Evolutionary conservation across 1,139 yeast genomes (phyloP), one percentile per base, ranked within the genome.

Genomic region (Debaryomyces sp.): DNA sequence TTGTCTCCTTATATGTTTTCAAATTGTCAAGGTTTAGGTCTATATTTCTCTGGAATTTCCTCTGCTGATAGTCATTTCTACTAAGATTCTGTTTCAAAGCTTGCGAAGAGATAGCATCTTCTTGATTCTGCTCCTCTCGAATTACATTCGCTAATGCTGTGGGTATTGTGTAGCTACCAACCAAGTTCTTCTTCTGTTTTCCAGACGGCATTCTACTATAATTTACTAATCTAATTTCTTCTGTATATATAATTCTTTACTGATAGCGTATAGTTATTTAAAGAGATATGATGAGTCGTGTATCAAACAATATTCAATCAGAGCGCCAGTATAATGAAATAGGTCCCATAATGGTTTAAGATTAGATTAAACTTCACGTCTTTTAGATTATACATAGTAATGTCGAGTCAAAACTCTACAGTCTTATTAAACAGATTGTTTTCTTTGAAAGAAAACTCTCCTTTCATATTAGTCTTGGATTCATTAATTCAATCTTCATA

Each of bases 381-480:
- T 35, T 12, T 22, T 9, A 13, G 5, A 9, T n/a, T 12, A 12
- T 5, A 35, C 3, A 22, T 12, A 26, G 43, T 24, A 39, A 73
- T 72, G 77, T 54, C 81, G 8, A 66, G 73, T 3, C 85, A 84
- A 51, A 82, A 78, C 50, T 80, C 90, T 1, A 63, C 78, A 0
- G 85, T 85, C 22, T 68, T 86, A 10, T 67, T 88, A 44, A 80
- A 75, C 43, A 70, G 97, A 50, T 68, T 89, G 7, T 67, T 92
- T 9, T 70, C 84, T 2, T 70, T 89, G 43, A 86, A 85, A 54
- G 97, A 92, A 58, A 70, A 70, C 15, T 79, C 95, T 0, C 95
- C 96, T 0, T 81, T 92, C 51, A 67, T 89, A 12, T 71, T 92
- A 5, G 71, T 87, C 2, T 65, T 81, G 10, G 98, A 92, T 62